Base-by-base conservation (phyloP, 352 stramenopile genomes). In the Globisporangium nagaii region DNA sequence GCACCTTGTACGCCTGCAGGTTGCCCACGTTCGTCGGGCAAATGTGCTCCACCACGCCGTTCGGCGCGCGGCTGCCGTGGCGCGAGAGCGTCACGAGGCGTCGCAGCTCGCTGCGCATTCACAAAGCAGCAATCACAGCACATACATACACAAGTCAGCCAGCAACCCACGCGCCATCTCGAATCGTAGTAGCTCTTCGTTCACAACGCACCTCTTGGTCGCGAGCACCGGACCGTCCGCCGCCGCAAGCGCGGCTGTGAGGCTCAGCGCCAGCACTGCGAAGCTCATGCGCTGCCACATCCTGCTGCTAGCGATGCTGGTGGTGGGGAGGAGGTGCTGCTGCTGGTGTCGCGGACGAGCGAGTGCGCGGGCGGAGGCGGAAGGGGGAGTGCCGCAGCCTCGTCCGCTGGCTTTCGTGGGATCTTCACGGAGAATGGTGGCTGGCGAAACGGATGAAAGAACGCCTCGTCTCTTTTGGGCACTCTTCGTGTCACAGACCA, bases 11-110 rank as follows among this genome's bases (percentile, higher is more conserved):
- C 19, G 75, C 63, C 17, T 80, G 65, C 37, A 91, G 53, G 58
- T 94, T 94, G 53, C 41, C 58, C 31, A 65, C 60, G 58, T 94
- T 92, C 46, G 66, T 71, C 10, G 84, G 84, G 41, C 84, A 94
- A 27, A 84, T 68, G 32, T 43, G 51, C 37, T 70, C 64, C 12
- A 80, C 70, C 13, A 90, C 70, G 25, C 69, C 66, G 53, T 94
- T 94, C 0, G 84, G 84, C 22, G 81, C 81, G 24, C 84, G 84
- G 47, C 80, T 93, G 42, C 84, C 83, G 50, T 93, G 80, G 56
- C 83, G 74, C 43, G 79, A 89, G 31, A 93, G 69, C 62, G 79
- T 89, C 58, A 92, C 71, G 2, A 92, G 66, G 12, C 83, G 79
- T 10, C 78, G 82, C 34, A 94, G 70, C 39, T 88, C 66, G 62